Conservation (phyloP, 495 filamentous ascomycete species). For the Tuber melanosporum region DNA sequence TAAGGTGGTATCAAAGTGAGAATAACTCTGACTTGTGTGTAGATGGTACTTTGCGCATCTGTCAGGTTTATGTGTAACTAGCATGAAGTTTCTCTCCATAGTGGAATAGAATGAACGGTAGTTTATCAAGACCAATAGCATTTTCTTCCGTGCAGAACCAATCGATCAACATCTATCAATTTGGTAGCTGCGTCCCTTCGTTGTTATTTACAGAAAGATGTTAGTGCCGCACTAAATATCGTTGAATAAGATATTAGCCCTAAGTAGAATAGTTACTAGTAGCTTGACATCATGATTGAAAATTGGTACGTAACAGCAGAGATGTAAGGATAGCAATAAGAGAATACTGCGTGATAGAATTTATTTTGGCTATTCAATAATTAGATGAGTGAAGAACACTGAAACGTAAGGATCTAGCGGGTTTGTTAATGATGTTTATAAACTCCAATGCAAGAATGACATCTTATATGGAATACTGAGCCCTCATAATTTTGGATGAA, state of each 20-base stretch:
- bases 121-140: too few species aligned
- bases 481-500: not conserved
- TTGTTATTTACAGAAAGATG: not conserved
- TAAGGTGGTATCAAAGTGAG: too few species aligned
- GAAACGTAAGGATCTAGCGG: not conserved
- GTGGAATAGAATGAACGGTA: too few species aligned
- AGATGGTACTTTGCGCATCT: too few species aligned
- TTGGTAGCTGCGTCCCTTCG: too few species aligned
- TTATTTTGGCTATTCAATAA: not conserved
- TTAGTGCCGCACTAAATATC: not conserved
- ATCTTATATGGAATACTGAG: not conserved
- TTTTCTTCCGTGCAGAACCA: too few species aligned
- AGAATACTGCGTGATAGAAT: not conserved
- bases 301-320: not conserved
- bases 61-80: too few species aligned
- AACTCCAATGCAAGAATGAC: not conserved
- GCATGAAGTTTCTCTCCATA: too few species aligned
- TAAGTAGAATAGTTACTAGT: not conserved
- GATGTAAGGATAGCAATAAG: not conserved
- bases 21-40: too few species aligned
- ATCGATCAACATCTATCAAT: too few species aligned
- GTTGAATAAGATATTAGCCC: not conserved
- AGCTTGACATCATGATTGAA: not conserved
- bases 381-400: not conserved
- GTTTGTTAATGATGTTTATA: not conserved